phyloP scores from a whole-genome alignment of 2,329 filamentous ascomycete species.

The Fusarium denticulatum region DNA sequence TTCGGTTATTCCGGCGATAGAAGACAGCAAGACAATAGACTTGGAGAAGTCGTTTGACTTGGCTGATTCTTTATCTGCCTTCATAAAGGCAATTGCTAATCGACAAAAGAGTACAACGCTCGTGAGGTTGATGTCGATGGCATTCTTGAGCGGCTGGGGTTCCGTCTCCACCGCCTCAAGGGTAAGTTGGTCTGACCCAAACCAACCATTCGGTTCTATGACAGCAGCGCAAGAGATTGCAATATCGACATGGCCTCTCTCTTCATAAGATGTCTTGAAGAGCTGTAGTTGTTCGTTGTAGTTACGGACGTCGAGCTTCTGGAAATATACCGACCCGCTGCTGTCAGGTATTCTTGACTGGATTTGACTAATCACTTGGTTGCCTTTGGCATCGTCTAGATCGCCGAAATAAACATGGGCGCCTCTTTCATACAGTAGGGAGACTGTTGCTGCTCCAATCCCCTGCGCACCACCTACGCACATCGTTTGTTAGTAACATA shows the following conservation, averaged over 20 bases:
- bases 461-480: not conserved
- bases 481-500: fast-evolving
- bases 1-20: not conserved
- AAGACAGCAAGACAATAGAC: not conserved
- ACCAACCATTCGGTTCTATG: not conserved
- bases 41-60: not conserved
- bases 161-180: not conserved
- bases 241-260: not conserved
- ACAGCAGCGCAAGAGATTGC: not conserved
- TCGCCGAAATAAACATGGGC: not conserved
- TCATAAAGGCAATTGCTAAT: not conserved
- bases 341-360: not conserved
- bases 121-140: not conserved
- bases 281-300: not conserved
- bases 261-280: not conserved
- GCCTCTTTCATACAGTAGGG: not conserved
- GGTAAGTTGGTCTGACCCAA: not conserved
- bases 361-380: not conserved
- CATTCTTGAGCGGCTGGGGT: not conserved
- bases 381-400: not conserved
- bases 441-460: not conserved
- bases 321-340: not conserved
- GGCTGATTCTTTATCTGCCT: fast-evolving
- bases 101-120: not conserved
- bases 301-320: not conserved